Evolutionary conservation across 768 basidiomycete genomes (phyloP).

Genomic region (Suillus plorans): DNA sequence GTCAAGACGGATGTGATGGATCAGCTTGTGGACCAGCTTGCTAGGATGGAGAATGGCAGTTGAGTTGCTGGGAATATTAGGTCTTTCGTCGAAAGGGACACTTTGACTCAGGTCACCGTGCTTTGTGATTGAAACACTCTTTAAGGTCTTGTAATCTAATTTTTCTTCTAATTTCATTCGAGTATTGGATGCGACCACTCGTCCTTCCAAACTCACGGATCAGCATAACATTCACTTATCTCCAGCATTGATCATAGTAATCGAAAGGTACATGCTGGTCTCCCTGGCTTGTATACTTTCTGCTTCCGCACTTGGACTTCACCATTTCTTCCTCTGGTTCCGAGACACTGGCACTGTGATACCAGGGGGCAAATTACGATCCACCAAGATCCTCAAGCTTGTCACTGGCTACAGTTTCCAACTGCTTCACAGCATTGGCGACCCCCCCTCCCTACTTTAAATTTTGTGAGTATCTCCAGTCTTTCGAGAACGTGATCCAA

Average conservation of each 20-base stretch:
- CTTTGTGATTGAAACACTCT: neutral
- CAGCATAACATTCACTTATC: neutral
- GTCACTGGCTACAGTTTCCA: neutral
- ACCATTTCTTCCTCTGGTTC: neutral
- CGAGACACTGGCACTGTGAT: neutral
- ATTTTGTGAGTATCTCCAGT: neutral
- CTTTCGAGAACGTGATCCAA: neutral
- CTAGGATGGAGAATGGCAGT: slow-evolving; percentile 50
- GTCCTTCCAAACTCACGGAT: neutral
- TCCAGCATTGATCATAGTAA: neutral
- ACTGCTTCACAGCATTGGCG: neutral
- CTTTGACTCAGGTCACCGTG: neutral
- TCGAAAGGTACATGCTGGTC: neutral
- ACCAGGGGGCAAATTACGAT: neutral
- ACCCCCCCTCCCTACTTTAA: neutral
- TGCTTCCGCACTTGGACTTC: neutral
- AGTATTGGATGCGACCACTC: neutral
- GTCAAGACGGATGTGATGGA: slow-evolving; percentile 66
- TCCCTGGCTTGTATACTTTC: neutral
- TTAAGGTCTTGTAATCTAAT: neutral
- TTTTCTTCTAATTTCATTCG: neutral
- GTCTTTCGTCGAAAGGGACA: neutral
- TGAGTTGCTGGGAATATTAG: neutral
- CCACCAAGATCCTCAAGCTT: neutral
- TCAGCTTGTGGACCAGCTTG: slow-evolving; percentile 78